A percentile compares a stretch with the other conserved stretches of the same genome.
phyloP scores from a whole-genome alignment of 2,329 filamentous ascomycete genomes.

The Peltaster fructicola region DNA sequence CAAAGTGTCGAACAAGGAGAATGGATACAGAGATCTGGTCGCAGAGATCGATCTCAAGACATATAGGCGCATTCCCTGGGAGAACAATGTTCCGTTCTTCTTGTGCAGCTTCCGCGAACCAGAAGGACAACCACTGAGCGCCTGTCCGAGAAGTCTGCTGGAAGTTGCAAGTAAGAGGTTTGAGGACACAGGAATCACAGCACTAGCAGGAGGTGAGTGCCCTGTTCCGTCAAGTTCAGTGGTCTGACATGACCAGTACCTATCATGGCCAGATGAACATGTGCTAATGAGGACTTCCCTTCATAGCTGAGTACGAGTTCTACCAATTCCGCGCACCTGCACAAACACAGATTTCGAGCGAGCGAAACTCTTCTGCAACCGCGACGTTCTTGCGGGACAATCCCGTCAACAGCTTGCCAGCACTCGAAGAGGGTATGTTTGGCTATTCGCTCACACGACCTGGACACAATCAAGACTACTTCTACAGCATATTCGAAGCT shows the following conservation, averaged over 20 bases:
- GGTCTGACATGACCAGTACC: no score
- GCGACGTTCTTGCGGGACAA: slow-evolving; percentile 59
- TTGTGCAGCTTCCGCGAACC: slow-evolving; percentile 71
- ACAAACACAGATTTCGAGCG: slow-evolving; percentile 22
- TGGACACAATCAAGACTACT: slow-evolving; percentile 82
- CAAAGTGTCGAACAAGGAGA: slow-evolving; percentile 73
- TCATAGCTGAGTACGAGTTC: slow-evolving; percentile 79
- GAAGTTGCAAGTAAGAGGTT: slow-evolving; percentile 51
- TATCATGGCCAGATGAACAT: slow-evolving; percentile 1
- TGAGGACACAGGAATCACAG: slow-evolving; percentile 50
- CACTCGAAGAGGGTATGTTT: slow-evolving; percentile 87
- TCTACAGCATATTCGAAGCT: slow-evolving; percentile 69
- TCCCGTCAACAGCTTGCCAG: slow-evolving; percentile 52
- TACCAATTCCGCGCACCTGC: slow-evolving; percentile 66
- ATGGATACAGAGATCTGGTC: slow-evolving; percentile 73
- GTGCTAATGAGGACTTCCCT: no score
- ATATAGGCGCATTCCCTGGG: slow-evolving; percentile 80
- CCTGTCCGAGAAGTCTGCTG: slow-evolving; percentile 63
- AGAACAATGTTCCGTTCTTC: slow-evolving; percentile 72
- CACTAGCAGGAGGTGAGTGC: slow-evolving; percentile 70
- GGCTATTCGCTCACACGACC: slow-evolving; percentile 80
- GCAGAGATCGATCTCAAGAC: slow-evolving; percentile 62
- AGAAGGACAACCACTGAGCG: slow-evolving; percentile 52
- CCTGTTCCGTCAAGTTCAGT: no score
- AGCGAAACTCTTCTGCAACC: slow-evolving; percentile 48